Conservation (phyloP, 805 yeast species). For the Wickerhamomyces strasburgensis region DNA sequence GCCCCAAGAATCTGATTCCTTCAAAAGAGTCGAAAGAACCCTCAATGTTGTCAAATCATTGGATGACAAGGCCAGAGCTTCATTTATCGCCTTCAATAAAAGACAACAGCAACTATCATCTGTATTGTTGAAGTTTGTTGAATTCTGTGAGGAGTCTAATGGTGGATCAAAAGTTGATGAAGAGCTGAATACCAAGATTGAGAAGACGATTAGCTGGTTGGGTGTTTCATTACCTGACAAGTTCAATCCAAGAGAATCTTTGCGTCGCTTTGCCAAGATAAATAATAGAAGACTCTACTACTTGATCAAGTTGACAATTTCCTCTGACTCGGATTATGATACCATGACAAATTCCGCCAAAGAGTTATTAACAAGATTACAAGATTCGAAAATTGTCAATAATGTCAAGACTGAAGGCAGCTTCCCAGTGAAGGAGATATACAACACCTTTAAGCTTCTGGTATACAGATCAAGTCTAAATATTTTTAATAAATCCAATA, state of each 20-base stretch:
- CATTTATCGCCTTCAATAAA: conserved; percentile 64
- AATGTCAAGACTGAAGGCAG: conserved; percentile 27
- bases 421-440: conserved; percentile 45
- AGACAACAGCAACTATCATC: conserved; percentile 60
- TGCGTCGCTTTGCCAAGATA: conserved; percentile 47
- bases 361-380: conserved; percentile 54
- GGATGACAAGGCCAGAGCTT: conserved; percentile 51
- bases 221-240: conserved; percentile 50
- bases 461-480: conserved; percentile 58
- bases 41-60: conserved; percentile 44
- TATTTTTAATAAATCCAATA: conserved; percentile 60
- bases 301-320: conserved; percentile 48
- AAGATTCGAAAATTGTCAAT: conserved; percentile 45
- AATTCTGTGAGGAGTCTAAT: conserved; percentile 42
- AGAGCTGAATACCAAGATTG: conserved; percentile 33
- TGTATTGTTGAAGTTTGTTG: conserved; percentile 45
- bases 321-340: conserved; percentile 53
- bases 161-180: conserved; percentile 27
- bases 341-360: conserved; percentile 57
- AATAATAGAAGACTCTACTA: conserved; percentile 57
- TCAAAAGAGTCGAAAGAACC: conserved; percentile 48
- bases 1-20: conserved; percentile 45
- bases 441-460: conserved; percentile 49
- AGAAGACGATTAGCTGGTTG: conserved; percentile 60
- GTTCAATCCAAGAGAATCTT: conserved; percentile 41